Evolutionary conservation across 257 asterid species (phyloP), one percentile per base, ranked within the genome.

Genomic region (Salvia hispanica): DNA sequence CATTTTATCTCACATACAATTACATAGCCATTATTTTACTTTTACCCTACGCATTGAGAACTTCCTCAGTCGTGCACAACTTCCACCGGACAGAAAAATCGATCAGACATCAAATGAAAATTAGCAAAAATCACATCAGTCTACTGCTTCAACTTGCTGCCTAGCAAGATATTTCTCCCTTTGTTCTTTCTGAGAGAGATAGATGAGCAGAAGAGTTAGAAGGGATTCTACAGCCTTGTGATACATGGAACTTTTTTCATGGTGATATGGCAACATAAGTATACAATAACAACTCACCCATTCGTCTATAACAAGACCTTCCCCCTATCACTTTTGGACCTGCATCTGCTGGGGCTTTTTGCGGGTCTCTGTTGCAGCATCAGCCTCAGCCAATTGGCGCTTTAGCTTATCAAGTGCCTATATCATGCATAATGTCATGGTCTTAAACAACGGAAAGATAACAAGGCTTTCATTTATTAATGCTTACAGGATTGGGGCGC

Each of bases 331-430:
- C 83, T 47, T 58, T 81, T n/a, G 92, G 88, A 18, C 88, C 86
- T 13, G 88, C 58, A 12, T 86, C 91, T 54, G 77, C 80, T 65
- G 87, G 82, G 90, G 86, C 80, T 90, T 90, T 75, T 84, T 86
- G 62, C 87, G 92, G 50, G 83, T 71, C 72, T 86, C 95, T 54
- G 81, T 1, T 7, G 86, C 97, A 78, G 90, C 82, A 64, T 90
- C 97, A 9, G 96, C 96, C 66, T 88, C 95, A n/a, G 89, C 90
- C 74, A 90, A 70, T 76, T 90, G 95, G 31, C 84, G 90, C 58
- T 84, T 84, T 61, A 88, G 83, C 68, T 87, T 88, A 54, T 90
- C 96, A 75, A 90, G 81, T 45, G 85, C 92, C 97, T 85, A 62
- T 1, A 61, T 31, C 25, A 62, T 42, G 62, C 64, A 69, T n/a